Evolutionary conservation across 2,329 filamentous ascomycete species (phyloP).

Genomic region (Teratosphaeria gauchensis): DNA sequence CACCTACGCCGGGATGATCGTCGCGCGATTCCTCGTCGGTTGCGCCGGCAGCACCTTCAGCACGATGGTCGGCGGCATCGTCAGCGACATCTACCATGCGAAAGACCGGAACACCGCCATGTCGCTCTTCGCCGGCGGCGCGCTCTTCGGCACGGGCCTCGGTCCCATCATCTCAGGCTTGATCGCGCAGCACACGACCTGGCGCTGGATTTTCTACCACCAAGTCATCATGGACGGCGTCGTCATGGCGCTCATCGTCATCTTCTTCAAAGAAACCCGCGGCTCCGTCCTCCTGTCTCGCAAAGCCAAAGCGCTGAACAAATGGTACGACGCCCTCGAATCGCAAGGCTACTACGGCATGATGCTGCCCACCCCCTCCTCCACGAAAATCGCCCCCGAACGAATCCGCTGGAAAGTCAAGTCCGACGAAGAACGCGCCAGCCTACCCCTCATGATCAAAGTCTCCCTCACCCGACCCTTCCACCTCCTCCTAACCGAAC

Average conservation of each 20-base stretch:
- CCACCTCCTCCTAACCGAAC: conserved; percentile 63
- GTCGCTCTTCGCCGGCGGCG: conserved; percentile 74
- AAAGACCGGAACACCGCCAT: conserved; percentile 78
- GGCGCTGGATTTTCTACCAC: conserved; percentile 86
- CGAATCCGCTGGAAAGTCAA: conserved; percentile 66
- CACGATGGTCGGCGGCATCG: conserved; percentile 85
- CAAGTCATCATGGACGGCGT: conserved; percentile 62
- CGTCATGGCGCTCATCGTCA: conserved; percentile 53
- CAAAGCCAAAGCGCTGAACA: conserved; percentile 64
- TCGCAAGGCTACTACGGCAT: conserved; percentile 50
- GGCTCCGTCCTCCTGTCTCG: conserved; percentile 68
- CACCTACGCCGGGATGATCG: conserved; percentile 61
- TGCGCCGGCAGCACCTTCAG: conserved; percentile 71
- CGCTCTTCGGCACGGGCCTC: conserved; percentile 67
- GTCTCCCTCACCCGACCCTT: conserved; percentile 72
- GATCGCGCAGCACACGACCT: conserved; percentile 56
- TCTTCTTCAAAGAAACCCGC: conserved; percentile 73
- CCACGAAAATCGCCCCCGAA: conserved; percentile 12
- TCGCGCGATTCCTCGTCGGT: conserved; percentile 67
- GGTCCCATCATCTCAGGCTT: conserved; percentile 65
- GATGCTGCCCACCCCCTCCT: conserved; percentile 30
- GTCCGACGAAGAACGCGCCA: conserved; percentile 65
- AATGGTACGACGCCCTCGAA: conserved; percentile 70
- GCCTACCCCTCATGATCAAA: conserved; percentile 58
- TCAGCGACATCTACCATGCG: conserved; percentile 75